These are phyloP conservation scores for Phaeoacremonium minimum DNA, from an alignment of 2,329 filamentous ascomycete genomes.

Conservation along the genomic window DNA sequence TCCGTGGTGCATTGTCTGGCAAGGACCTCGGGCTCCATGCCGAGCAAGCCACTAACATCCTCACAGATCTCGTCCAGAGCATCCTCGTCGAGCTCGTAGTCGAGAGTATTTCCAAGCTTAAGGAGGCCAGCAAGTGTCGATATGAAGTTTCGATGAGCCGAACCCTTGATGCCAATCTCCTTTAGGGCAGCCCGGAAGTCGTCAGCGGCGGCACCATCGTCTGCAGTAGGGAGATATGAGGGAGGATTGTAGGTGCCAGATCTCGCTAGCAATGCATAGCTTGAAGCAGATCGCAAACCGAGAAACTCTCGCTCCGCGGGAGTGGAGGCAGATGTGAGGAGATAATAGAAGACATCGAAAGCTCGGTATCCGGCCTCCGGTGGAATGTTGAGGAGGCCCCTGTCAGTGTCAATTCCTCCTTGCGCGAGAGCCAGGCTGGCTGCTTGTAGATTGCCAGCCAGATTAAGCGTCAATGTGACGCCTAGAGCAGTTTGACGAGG, in stretches of 20 bases:
- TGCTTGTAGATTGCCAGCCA: conserved; percentile 73
- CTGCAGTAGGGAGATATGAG: conserved; percentile 83
- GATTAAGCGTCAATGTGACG: conserved; percentile 75
- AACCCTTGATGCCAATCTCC: conserved; percentile 89
- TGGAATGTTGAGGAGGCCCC: conserved; percentile 77
- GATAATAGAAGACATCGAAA: conserved; percentile 97
- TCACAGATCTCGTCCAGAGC: conserved; percentile 82
- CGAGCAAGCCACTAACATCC: conserved; percentile 81
- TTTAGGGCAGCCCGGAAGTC: conserved; percentile 87
- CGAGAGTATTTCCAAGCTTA: conserved; percentile 87
- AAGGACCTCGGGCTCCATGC: conserved; percentile 81
- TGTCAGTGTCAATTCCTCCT: conserved; percentile 79
- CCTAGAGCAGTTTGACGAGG: conserved; percentile 77
- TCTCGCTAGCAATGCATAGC: conserved; percentile 73
- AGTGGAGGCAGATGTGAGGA: conserved; percentile 87
- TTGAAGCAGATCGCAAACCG: conserved; percentile 69
- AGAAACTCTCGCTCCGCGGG: conserved; percentile 86
- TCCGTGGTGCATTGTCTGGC: conserved; percentile 75
- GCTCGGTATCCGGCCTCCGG: conserved; percentile 78
- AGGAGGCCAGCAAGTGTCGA: conserved; percentile 81
- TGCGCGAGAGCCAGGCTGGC: conserved; percentile 76
- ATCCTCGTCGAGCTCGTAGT: conserved; percentile 80
- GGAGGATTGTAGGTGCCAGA: conserved; percentile 85
- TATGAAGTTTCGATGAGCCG: conserved; percentile 75
- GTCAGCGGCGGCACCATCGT: conserved; percentile 88